phyloP scores from a whole-genome alignment of 495 filamentous ascomycete genomes.

The Penicillium riverlandense region DNA sequence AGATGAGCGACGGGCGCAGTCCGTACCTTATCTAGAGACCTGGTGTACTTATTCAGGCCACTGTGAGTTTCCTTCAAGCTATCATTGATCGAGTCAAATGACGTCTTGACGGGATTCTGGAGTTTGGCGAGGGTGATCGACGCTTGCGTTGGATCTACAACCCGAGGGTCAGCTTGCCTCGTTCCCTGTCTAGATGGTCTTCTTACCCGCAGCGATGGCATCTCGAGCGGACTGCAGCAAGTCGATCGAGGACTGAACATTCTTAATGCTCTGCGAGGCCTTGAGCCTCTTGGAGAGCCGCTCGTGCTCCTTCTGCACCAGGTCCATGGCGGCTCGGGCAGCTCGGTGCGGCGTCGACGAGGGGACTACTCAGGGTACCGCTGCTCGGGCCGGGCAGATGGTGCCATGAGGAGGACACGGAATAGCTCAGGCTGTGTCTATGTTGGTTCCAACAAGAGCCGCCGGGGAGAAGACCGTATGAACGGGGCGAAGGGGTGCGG shows the following conservation, averaged over 20 bases:
- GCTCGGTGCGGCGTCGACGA: slow-evolving; percentile 13
- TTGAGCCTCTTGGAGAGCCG: slow-evolving; percentile 63
- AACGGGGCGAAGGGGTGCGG: neutral
- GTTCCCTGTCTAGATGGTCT: neutral
- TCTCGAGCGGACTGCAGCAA: slow-evolving; percentile 66
- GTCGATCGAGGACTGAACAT: slow-evolving; percentile 76
- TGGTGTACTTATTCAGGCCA: slow-evolving; percentile 71
- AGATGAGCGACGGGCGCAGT: no score
- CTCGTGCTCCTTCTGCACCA: slow-evolving; percentile 65
- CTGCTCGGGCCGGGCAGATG: slow-evolving; percentile 5
- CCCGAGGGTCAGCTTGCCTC: no score
- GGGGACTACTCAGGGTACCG: slow-evolving; percentile 28
- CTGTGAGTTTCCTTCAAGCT: slow-evolving; percentile 73
- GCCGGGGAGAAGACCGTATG: no score
- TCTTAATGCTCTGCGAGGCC: slow-evolving; percentile 57
- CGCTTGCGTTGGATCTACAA: slow-evolving; percentile 59
- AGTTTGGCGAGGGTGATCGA: slow-evolving; percentile 70
- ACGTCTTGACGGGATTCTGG: slow-evolving; percentile 71
- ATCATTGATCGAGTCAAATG: slow-evolving; percentile 70
- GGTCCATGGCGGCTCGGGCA: slow-evolving; percentile 48
- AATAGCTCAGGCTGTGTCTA: no score
- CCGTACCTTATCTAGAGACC: slow-evolving; percentile 78
- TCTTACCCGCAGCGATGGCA: slow-evolving; percentile 56
- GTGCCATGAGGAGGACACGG: slow-evolving; percentile 6
- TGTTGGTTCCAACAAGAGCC: no score